These are phyloP conservation scores for Oryza punctata DNA, from an alignment of 176 grass and related monocot genomes.

Conservation along the genomic window DNA sequence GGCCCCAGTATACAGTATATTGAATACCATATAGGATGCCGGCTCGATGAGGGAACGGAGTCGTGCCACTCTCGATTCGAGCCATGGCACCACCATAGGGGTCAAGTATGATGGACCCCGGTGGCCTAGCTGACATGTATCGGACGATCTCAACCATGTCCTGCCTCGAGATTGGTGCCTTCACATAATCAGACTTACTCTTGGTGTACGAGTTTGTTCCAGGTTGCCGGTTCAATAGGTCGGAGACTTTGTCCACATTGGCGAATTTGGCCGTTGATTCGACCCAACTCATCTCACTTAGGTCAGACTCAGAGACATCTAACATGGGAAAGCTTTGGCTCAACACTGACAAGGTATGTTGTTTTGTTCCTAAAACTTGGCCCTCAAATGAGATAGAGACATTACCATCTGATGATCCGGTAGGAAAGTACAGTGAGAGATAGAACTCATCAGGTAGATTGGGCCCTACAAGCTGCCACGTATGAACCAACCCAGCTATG, in stretches of 20 bases:
- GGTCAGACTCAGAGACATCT: conserved; percentile 21
- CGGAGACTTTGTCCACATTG: neutral
- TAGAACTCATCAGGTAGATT: conserved; percentile 64
- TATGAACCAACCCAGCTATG: conserved; percentile 47
- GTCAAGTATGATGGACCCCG: conserved; percentile 48
- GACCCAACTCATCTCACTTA: conserved; percentile 60
- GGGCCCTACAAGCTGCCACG: conserved; percentile 57
- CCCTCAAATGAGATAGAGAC: conserved; percentile 47
- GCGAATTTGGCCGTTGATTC: conserved; percentile 58
- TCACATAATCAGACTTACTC: conserved; percentile 70
- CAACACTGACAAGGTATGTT: conserved; percentile 13
- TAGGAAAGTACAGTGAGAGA: conserved; percentile 28
- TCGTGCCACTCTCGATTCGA: neutral
- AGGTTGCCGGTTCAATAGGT: conserved; percentile 15
- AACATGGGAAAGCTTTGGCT: conserved; percentile 46
- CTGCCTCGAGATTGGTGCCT: neutral
- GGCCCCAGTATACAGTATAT: conserved; percentile 46
- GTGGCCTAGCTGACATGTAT: conserved; percentile 24
- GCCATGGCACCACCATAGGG: conserved; percentile 73
- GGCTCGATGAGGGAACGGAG: conserved; percentile 59
- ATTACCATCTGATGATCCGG: conserved; percentile 26
- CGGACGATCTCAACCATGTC: conserved; percentile 31
- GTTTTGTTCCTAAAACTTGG: conserved; percentile 40
- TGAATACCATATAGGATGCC: conserved; percentile 62
- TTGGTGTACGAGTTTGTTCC: conserved; percentile 34